Percentiles rank a stretch among this genome's conserved stretches.
These are phyloP conservation scores for Dothidotthia symphoricarpi DNA, from an alignment of 2,329 filamentous ascomycete genomes.

Conservation along the genomic window DNA sequence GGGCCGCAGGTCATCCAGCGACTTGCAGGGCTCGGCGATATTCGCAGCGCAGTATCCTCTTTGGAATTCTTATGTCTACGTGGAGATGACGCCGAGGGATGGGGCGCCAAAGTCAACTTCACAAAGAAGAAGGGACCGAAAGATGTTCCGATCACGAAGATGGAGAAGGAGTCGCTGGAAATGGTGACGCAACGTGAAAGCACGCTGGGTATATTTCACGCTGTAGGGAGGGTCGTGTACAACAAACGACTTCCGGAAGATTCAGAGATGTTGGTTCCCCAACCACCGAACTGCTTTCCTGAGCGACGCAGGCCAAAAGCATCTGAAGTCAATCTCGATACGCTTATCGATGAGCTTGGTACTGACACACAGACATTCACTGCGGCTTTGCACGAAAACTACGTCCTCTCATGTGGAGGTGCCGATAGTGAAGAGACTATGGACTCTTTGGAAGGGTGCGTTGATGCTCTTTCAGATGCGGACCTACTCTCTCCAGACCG, in stretches of 20 bases:
- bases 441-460: conserved; percentile 79
- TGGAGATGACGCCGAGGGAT: conserved; percentile 76
- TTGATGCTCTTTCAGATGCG: conserved; percentile 81
- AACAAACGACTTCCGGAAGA: conserved; percentile 72
- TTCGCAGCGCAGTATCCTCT: conserved; percentile 87
- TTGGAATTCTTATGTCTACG: conserved; percentile 89
- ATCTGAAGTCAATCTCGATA: conserved; percentile 55
- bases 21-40: conserved; percentile 84
- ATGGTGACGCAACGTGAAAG: conserved; percentile 83
- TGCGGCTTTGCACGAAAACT: conserved; percentile 90
- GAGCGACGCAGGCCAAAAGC: conserved; percentile 46
- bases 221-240: conserved; percentile 92
- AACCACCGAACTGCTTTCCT: conserved; percentile 50
- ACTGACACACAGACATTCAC: conserved; percentile 90
- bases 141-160: conserved; percentile 64
- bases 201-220: conserved; percentile 91
- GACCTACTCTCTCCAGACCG: conserved; percentile 78
- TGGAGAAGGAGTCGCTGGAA: conserved; percentile 76
- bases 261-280: conserved; percentile 32
- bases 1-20: conserved; percentile 74
- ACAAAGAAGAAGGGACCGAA: conserved; percentile 56
- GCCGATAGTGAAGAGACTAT: conserved; percentile 61
- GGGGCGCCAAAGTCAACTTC: conserved; percentile 73
- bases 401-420: conserved; percentile 75
- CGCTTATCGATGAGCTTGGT: conserved; percentile 86